Conservation (phyloP, 371 early-diverging fungal genomes). For the Batkoa obscura region DNA sequence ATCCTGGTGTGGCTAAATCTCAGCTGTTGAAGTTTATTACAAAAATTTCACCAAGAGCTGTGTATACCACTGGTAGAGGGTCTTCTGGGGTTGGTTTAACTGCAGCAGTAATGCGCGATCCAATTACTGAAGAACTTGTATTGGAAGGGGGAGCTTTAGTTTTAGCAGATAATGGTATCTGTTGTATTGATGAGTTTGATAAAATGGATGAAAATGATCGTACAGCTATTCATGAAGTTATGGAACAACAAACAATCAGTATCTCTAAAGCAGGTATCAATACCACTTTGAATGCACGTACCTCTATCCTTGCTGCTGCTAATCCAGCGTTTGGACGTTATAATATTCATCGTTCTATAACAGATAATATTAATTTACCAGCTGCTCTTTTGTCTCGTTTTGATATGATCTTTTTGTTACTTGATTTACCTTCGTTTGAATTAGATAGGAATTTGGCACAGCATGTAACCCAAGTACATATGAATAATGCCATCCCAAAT, state of each 20-base stretch:
- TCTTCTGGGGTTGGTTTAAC: constrained; percentile 91
- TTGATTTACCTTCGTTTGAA: constrained; percentile 57
- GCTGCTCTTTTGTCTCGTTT: constrained; percentile 92
- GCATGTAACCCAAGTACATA: constrained; percentile 86
- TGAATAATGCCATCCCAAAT: constrained; percentile 51
- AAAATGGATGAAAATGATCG: constrained; percentile 83
- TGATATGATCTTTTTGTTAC: constrained; percentile 85
- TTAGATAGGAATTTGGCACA: constrained; percentile 60
- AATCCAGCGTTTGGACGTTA: constrained; percentile 78
- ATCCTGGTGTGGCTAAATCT: constrained; percentile 95
- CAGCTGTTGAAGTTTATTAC: constrained; percentile 77
- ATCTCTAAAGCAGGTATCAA: constrained; percentile 88
- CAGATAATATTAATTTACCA: constrained; percentile 92
- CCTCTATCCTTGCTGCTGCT: constrained; percentile 79
- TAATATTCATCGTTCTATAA: constrained; percentile 53
- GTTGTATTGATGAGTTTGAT: constrained; percentile 92
- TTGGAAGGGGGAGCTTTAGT: constrained; percentile 88
- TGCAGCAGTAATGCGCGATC: constrained; percentile 71
- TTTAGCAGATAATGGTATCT: constrained; percentile 78
- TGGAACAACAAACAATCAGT: constrained; percentile 92
- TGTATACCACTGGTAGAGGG: constrained; percentile 88
- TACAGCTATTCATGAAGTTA: constrained; percentile 85
- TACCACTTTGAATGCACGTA: constrained; percentile 80
- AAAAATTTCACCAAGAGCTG: constrained; percentile 71
- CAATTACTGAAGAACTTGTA: constrained; percentile 72